Base-by-base conservation (phyloP, 306 rosid species). In the Prunus armeniaca region DNA sequence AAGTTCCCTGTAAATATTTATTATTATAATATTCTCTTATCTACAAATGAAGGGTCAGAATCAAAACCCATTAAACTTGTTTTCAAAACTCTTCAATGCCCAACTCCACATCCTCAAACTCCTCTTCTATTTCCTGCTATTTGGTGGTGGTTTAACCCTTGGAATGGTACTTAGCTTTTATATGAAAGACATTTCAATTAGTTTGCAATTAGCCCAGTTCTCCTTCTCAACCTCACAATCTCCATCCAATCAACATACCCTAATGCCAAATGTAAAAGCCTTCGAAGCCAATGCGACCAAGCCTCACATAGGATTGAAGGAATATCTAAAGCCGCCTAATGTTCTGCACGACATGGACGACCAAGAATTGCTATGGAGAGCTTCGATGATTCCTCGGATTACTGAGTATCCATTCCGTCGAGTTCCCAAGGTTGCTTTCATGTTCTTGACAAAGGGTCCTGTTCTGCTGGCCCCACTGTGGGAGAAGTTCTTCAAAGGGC, bases 391-490 rank as follows among this genome's bases (percentile, higher is more conserved):
- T 61, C 77, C 96, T 6, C 75, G 67, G 84, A 89, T 89, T 20
- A 27, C 54, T 0, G 65, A 71, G 2, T 91, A 84, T 75, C 98
- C 98, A 0, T 91, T 82, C 74, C 78, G 76, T 28, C 74, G 93
- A 51, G 84, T 82, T 66, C 92, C 92, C 0, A 93, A 91, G 77
- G 89, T 93, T 79, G 97, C 98, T 12, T 93, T 93, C 82, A 43
- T 93, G 97, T 93, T 91, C 78, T 80, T 93, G 88, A 83, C 89
- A 47, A 93, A 80, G 77, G 97, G 98, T 19, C 87, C 86, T 51
- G 83, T 93, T 78, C 62, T 63, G 65, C n/a, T 93, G 76, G 93
- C 91, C 38, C 91, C 94, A n/a, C 76, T 93, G 64, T 93, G 98
- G 98, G 93, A 93, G 67, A 51, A 80, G 47, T 93, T 93, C 82